A percentile compares a stretch with the other conserved stretches of the same genome.
These are phyloP conservation scores for Cocos nucifera DNA, from an alignment of 176 grass and related monocot genomes.

Conservation along the genomic window DNA sequence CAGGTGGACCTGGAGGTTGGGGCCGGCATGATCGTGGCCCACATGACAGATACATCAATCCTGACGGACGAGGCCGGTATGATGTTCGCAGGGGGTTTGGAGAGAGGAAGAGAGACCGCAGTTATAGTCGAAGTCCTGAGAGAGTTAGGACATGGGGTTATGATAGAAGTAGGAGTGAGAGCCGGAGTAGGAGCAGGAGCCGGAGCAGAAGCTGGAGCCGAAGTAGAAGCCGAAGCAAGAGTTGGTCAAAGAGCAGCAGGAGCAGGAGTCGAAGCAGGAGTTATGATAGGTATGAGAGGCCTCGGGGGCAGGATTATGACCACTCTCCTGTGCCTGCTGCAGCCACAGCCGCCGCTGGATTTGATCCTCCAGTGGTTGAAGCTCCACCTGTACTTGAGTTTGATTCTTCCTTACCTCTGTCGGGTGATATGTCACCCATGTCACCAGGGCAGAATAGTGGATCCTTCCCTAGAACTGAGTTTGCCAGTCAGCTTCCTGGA, in stretches of 20 bases:
- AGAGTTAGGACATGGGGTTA: slow-evolving; percentile 53
- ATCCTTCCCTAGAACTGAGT: neutral
- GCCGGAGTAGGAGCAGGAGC: slow-evolving; percentile 47
- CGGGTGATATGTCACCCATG: slow-evolving; percentile 8
- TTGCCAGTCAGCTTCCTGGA: neutral
- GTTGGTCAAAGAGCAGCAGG: slow-evolving; percentile 26
- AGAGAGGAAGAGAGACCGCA: slow-evolving; percentile 43
- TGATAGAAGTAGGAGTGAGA: slow-evolving; percentile 37
- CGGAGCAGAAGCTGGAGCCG: slow-evolving; percentile 40
- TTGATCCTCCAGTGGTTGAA: neutral
- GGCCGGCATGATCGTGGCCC: slow-evolving; percentile 54
- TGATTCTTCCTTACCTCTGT: slow-evolving; percentile 1
- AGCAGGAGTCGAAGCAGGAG: slow-evolving; percentile 19
- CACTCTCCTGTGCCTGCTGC: neutral
- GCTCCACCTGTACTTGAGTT: neutral
- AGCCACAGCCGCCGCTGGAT: neutral
- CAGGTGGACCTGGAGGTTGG: slow-evolving; percentile 20
- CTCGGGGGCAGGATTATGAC: neutral
- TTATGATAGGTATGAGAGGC: slow-evolving; percentile 30
- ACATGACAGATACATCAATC: slow-evolving; percentile 47
- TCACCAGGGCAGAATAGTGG: slow-evolving; percentile 2
- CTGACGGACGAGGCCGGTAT: slow-evolving; percentile 61
- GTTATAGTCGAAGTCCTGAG: slow-evolving; percentile 69
- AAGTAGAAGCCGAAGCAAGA: slow-evolving; percentile 44
- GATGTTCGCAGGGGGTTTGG: slow-evolving; percentile 50